Evolutionary conservation across 2,329 filamentous ascomycete genomes (phyloP).

Genomic region (Botrytis fragariae): DNA sequence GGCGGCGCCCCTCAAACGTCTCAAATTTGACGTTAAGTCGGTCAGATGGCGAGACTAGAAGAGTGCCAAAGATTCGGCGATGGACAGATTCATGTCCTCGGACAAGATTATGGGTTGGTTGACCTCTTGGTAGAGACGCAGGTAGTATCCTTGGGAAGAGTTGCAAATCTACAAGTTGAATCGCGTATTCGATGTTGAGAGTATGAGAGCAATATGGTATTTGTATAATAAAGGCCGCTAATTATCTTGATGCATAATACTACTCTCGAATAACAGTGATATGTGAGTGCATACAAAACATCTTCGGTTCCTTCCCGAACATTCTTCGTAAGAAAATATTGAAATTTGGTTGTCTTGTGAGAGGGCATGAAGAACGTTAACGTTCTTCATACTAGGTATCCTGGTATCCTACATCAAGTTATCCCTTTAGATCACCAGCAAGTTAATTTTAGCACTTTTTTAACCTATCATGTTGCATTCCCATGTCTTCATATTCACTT

Average conservation of each 20-base stretch:
- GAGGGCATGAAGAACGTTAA: not conserved
- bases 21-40: not conserved
- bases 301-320: not conserved
- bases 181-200: not conserved
- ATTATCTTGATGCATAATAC: not conserved
- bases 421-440: not conserved
- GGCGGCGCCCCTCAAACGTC: not conserved
- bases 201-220: not conserved
- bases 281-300: not conserved
- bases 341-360: not conserved
- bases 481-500: not conserved
- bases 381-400: not conserved
- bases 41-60: not conserved
- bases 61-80: not conserved
- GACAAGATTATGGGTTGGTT: not conserved
- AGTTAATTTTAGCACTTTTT: not conserved
- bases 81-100: not conserved
- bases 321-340: not conserved
- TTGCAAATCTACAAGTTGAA: not conserved
- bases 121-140: not conserved
- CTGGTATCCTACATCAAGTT: not conserved
- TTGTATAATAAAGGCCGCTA: not conserved
- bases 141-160: not conserved
- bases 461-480: not conserved
- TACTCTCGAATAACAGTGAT: not conserved